Evolutionary conservation across 768 basidiomycete genomes (phyloP).

Genomic region (Boletus edulis): DNA sequence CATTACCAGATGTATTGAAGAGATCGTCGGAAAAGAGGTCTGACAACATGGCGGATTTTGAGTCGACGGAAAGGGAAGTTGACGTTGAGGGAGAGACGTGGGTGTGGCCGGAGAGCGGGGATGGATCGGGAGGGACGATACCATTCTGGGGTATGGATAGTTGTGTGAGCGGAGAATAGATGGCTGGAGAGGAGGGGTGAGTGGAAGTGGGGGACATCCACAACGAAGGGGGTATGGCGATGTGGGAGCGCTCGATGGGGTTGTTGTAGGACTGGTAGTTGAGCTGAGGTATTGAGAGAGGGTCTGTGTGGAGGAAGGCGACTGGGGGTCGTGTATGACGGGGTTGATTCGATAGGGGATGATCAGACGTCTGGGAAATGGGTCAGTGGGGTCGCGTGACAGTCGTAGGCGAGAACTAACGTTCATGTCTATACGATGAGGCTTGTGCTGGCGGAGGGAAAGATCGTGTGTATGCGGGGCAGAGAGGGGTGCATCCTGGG

Average conservation of each 20-base stretch:
- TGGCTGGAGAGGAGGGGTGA: constrained; percentile 42
- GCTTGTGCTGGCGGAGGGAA: constrained; percentile 14
- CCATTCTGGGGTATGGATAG: constrained; percentile 36
- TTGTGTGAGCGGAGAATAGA: constrained; percentile 38
- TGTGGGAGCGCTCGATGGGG: constrained; percentile 48
- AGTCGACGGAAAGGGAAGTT: constrained; percentile 45
- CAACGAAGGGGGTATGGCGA: constrained; percentile 67
- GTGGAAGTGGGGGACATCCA: constrained; percentile 79
- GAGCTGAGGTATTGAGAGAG: constrained; percentile 17
- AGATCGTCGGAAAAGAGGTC: constrained; percentile 73
- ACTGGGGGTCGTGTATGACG: constrained; percentile 10
- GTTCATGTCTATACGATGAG: constrained; percentile 10
- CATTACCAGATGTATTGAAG: constrained; percentile 37
- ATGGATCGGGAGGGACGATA: constrained; percentile 29
- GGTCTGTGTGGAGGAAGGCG: constrained; percentile 13
- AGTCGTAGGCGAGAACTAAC: constrained; percentile 6
- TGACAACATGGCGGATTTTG: constrained; percentile 62
- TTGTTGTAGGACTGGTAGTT: constrained; percentile 26
- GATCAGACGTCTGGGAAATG: constrained; percentile 19
- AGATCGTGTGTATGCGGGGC: constrained; percentile 9
- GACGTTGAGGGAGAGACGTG: constrained; percentile 43
- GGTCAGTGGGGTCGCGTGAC: constrained; percentile 3
- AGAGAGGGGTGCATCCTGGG: constrained; percentile 14
- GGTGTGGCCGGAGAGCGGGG: constrained; percentile 35
- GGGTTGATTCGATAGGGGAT: constrained; percentile 11